Evolutionary conservation across 176 grass and related monocot species (phyloP).

Genomic region (Triticum urartu): DNA sequence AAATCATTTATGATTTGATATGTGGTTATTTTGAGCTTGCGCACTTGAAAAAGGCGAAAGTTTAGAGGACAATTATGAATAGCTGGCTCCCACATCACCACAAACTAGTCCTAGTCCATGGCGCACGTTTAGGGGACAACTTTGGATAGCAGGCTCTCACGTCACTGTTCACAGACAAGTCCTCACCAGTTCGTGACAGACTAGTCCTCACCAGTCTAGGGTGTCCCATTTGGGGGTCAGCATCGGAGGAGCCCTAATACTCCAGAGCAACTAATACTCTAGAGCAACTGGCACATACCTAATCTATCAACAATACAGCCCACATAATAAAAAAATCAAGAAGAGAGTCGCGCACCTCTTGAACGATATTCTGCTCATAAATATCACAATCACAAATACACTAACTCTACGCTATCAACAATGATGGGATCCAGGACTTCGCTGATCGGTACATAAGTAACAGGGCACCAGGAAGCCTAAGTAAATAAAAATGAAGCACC

Average conservation of each 20-base stretch:
- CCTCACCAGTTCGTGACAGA: too few relatives aligned
- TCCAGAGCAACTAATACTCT: not conserved
- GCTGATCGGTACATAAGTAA: not conserved
- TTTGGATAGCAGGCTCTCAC: too few relatives aligned
- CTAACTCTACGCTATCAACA: not conserved
- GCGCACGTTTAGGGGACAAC: too few relatives aligned
- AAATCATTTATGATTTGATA: too few relatives aligned
- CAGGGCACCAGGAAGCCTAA: not conserved
- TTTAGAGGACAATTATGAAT: too few relatives aligned
- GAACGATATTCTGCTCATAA: slow-evolving; percentile 7
- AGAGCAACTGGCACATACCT: not conserved
- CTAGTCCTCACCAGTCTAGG: too few relatives aligned
- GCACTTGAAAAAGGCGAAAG: too few relatives aligned
- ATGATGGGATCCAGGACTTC: not conserved
- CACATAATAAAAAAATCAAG: not conserved
- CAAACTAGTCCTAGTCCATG: too few relatives aligned
- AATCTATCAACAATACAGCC: not conserved
- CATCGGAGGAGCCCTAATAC: not conserved
- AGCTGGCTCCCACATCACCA: too few relatives aligned
- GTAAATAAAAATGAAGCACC: slow-evolving; percentile 16
- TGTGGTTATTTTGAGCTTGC: too few relatives aligned
- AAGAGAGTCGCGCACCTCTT: not conserved
- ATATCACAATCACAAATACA: not conserved
- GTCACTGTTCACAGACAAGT: too few relatives aligned
- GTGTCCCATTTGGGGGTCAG: too few relatives aligned